Evolutionary conservation across 768 basidiomycete species (phyloP).

Genomic region (Calvatia gigantea): DNA sequence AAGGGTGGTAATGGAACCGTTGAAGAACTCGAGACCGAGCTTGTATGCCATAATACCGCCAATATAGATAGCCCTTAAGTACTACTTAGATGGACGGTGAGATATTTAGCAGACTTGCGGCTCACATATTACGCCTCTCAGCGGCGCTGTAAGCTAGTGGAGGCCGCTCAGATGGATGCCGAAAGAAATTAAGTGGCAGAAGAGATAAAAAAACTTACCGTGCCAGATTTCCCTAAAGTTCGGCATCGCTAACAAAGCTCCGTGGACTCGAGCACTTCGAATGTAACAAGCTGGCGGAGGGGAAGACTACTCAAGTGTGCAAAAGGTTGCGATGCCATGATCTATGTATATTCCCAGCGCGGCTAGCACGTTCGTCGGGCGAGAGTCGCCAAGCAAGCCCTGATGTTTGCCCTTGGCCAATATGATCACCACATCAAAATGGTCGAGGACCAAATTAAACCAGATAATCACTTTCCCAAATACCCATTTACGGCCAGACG

Average conservation of each 20-base stretch:
- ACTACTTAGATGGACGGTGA: background rate
- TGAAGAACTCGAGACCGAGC: constrained; percentile 31
- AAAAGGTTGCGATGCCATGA: background rate
- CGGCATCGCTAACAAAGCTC: background rate
- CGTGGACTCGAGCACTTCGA: background rate
- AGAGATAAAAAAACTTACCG: constrained; percentile 13
- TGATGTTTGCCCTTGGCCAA: background rate
- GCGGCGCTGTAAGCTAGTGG: constrained; percentile 20
- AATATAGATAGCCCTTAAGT: constrained; percentile 23
- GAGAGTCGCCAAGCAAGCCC: background rate
- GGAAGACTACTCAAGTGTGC: no score
- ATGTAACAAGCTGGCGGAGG: background rate
- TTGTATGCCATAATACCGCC: constrained; percentile 30
- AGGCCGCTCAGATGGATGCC: background rate
- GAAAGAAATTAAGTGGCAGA: background rate
- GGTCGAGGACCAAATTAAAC: background rate
- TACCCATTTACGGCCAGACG: background rate
- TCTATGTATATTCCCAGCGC: background rate
- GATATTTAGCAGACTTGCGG: background rate
- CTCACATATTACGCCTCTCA: constrained; percentile 29
- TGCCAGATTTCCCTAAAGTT: constrained; percentile 19
- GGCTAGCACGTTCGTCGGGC: background rate
- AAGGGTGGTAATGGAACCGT: constrained; percentile 29
- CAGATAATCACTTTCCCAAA: background rate
- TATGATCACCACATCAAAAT: background rate